Evolutionary conservation across 768 basidiomycete genomes (phyloP).

Genomic region (Leucosporidium creatinivorum): DNA sequence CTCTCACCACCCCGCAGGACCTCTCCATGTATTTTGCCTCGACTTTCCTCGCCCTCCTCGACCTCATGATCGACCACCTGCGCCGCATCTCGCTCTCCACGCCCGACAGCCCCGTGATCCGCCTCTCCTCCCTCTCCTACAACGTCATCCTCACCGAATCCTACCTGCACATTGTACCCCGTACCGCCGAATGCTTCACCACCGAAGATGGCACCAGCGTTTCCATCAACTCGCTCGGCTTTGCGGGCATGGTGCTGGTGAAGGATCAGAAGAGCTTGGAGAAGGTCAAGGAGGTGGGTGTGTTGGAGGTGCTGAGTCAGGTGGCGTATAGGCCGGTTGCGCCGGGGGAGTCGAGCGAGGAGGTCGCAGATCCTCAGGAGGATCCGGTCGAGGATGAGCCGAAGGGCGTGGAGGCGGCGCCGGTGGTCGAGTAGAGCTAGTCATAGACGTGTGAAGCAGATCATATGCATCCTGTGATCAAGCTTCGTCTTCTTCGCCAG

Average conservation of each 20-base stretch:
- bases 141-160: constrained; percentile 73
- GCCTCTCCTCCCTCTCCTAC: constrained; percentile 61
- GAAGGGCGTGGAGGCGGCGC: no score
- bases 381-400: no score
- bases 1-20: background rate
- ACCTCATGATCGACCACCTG: constrained; percentile 57
- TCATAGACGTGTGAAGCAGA: no score
- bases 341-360: constrained; percentile 2
- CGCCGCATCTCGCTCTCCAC: constrained; percentile 45
- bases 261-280: constrained; percentile 72
- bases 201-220: constrained; percentile 47
- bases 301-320: constrained; percentile 56
- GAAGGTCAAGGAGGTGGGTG: constrained; percentile 57
- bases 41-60: constrained; percentile 65
- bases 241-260: constrained; percentile 79
- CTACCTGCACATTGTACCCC: constrained; percentile 80
- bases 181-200: constrained; percentile 56
- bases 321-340: constrained; percentile 54
- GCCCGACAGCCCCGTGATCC: constrained; percentile 56
- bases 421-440: no score
- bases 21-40: constrained; percentile 52
- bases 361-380: background rate
- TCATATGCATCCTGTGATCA: no score
- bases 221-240: constrained; percentile 78
- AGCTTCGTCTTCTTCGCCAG: no score